Evolutionary conservation across 2,329 filamentous ascomycete genomes (phyloP).

Genomic region (Delphinella strobiligena): DNA sequence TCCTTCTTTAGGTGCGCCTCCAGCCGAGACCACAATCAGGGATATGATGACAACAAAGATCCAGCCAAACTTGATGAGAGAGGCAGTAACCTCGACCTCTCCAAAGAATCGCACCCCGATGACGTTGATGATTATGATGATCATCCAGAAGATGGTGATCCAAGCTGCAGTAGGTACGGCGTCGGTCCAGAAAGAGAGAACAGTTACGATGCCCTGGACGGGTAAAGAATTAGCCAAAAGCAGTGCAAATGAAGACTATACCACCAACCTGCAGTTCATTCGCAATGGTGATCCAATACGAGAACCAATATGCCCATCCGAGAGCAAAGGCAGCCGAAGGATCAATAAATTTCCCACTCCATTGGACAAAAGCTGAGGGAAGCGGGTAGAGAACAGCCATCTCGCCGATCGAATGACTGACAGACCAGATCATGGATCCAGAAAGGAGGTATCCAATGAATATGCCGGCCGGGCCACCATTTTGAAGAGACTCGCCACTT

Average conservation of each 20-base stretch:
- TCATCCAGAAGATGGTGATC: conserved; percentile 24
- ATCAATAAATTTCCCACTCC: conserved; percentile 34
- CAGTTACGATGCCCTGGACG: background rate
- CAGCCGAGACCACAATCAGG: conserved; percentile 34
- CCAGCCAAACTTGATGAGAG: conserved; percentile 37
- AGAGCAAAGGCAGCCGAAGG: conserved; percentile 32
- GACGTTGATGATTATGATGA: conserved; percentile 30
- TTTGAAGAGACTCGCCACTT: conserved; percentile 28
- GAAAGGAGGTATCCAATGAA: conserved; percentile 34
- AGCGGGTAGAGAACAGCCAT: conserved; percentile 36
- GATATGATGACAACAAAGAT: conserved; percentile 40
- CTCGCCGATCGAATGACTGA: conserved; percentile 35
- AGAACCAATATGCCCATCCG: conserved; percentile 38
- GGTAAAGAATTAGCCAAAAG: background rate
- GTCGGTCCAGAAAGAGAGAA: background rate
- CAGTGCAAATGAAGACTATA: background rate
- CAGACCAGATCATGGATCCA: conserved; percentile 30
- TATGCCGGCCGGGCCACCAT: conserved; percentile 32
- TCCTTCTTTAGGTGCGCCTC: conserved; percentile 33
- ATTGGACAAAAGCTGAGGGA: conserved; percentile 35
- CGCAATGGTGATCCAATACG: conserved; percentile 32
- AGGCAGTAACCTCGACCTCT: conserved; percentile 41
- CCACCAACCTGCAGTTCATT: conserved; percentile 12
- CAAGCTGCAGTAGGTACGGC: conserved; percentile 25
- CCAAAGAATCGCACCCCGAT: conserved; percentile 36